A percentile compares a stretch with the other conserved stretches of the same genome.
These are phyloP conservation scores for Carex arenaria DNA, from an alignment of 202 grass and related monocot species.

Conservation along the genomic window DNA sequence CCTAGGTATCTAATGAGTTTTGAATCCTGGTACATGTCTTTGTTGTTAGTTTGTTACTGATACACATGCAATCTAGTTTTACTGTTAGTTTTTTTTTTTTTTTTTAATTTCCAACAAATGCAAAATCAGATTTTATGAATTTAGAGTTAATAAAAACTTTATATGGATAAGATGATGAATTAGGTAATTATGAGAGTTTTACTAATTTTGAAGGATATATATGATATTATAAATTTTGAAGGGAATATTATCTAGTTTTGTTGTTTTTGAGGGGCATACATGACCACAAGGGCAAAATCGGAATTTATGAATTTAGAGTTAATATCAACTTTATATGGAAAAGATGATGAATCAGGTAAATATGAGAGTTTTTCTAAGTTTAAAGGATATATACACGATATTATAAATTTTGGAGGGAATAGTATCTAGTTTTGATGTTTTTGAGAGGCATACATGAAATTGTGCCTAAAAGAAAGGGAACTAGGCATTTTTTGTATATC, in stretches of 20 bases:
- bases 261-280: not conserved
- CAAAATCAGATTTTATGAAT: not conserved
- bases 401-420: not conserved
- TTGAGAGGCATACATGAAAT: not conserved
- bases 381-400: not conserved
- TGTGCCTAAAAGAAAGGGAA: not conserved
- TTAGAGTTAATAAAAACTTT: not conserved
- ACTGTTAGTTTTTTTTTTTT: not conserved
- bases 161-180: not conserved
- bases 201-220: not conserved
- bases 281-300: not conserved
- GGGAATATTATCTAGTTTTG: not conserved
- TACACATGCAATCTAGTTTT: not conserved
- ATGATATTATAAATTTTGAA: not conserved
- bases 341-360: not conserved
- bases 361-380: not conserved
- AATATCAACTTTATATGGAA: not conserved
- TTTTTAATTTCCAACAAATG: not conserved
- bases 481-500: not conserved
- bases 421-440: not conserved
- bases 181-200: not conserved
- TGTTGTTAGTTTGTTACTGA: not conserved
- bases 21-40: not conserved
- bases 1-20: not conserved
- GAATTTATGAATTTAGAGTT: not conserved